Base-by-base conservation (phyloP, 1,139 yeast species). In the Debaryomyces sp. region DNA sequence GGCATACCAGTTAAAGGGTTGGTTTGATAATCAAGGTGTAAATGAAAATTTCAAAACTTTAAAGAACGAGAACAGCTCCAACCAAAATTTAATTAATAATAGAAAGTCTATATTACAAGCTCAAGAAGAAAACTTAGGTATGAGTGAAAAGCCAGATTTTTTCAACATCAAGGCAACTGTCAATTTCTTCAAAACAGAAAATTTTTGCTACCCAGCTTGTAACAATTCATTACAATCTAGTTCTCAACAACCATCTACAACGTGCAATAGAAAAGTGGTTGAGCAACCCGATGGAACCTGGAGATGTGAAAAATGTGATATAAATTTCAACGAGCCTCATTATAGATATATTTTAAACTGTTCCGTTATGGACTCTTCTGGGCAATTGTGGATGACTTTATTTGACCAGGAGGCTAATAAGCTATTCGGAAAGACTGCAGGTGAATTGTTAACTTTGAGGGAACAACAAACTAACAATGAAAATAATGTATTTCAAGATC, bases 261-360 rank as follows among this genome's bases (percentile, higher is more conserved):
- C 81, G 39, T 94, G 99, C 75, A 87, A 86, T 65, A 85, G 91
- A 62, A 95, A 95, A 69, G 89, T 91, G 33, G 69, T 86, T 42
- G 87, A 87, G 61, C 85, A 81, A 49, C 75, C 81, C 36, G 89
- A 86, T 64, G 89, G 85, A 17, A 74, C 84, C 22, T 94, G 96
- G 96, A 82, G 96, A 67, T 95, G 99, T 74, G 98, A 91, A 65
- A 87, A 87, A 66, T 92, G 98, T 78, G 87, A 89, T 59, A 73
- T 80, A 49, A 80, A 80, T 49, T 85, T 82, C 61, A 75, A 79
- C 3, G 78, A 76, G 50, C 97, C 99, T 29, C 75, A 78, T 44
- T 85, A 88, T 70, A 81, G 98, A 64, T 95, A 88, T 59, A 84
- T 92, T 49, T 67, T 92, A 57, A 84, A 86, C 22, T 70, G 85